Conservation (phyloP, 1,284 basidiomycete genomes). For the Bondarzewia mesenterica region DNA sequence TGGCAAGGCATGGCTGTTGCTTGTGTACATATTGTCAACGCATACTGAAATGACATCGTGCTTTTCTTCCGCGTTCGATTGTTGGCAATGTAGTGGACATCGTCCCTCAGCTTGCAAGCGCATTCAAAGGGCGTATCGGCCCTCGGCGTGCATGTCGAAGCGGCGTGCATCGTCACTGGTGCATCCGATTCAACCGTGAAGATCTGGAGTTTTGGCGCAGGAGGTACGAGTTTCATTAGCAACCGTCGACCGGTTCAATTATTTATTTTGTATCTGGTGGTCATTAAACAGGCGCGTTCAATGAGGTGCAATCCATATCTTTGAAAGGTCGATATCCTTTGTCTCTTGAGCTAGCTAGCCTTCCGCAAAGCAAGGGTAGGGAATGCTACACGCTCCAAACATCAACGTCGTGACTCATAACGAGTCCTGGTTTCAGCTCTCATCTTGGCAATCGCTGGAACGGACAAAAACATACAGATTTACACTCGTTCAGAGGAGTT, state of each 20-base stretch:
- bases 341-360: conserved; percentile 50
- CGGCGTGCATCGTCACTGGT: conserved; percentile 56
- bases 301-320: conserved; percentile 52
- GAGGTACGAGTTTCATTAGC: conserved; percentile 24
- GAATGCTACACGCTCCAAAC: neutral
- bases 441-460: conserved; percentile 71
- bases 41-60: conserved; percentile 8
- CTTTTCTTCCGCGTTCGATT: conserved; percentile 9
- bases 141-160: conserved; percentile 35
- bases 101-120: conserved; percentile 37
- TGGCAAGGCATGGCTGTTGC: conserved; percentile 27
- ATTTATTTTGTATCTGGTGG: neutral
- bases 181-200: conserved; percentile 74
- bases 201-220: conserved; percentile 48
- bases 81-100: conserved; percentile 42
- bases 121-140: conserved; percentile 67
- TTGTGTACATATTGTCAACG: conserved; percentile 11
- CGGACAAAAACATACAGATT: conserved; percentile 70
- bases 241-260: too few relatives aligned
- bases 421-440: conserved; percentile 35
- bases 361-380: conserved; percentile 65
- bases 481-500: conserved; percentile 59
- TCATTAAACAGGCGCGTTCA: conserved; percentile 28
- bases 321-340: conserved; percentile 71
- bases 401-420: neutral